Evolutionary conservation across 2,329 filamentous ascomycete genomes (phyloP), one percentile per base, ranked within the genome.

Genomic region (Sclerotinia minor): DNA sequence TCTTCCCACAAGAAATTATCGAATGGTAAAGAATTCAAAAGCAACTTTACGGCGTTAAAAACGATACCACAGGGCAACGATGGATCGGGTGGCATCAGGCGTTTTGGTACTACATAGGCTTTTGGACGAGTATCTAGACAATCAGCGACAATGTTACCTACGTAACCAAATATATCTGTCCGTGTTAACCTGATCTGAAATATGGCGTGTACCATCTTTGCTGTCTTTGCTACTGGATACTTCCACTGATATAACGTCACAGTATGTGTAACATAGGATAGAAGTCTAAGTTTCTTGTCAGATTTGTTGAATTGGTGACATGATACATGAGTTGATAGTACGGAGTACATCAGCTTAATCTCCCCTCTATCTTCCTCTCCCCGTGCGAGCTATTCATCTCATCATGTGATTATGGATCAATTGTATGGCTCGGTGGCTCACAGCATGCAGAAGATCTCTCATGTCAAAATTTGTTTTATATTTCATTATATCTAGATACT

Each of bases 1-100:
- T 85, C 79, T 91, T 91, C 77, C 88, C 87, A 15, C 82, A 85
- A 68, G 38, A 41, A 87, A 85, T 89, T 64, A 81, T 93, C 74
- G 85, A 82, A 80, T 92, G 90, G 90, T 92, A n/a, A 65, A 50
- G 29, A 4, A 38, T 17, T 1, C 17, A 7, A 17, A 44, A 82
- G 67, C 26, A 50, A 19, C 19, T 35, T 17, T 7, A 58, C 21
- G n/a, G 32, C 53, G 29, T 41, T 41, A 5, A 15, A 15, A 35
- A 55, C 5, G 19, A 38, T 50, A 61, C 29, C 29, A 63, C 8
- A 13, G 58, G n/a, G 5, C 35, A 49, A 11, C 19, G 24, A 24
- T n/a, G 45, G 21, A 38, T 2, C 38, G 0, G 24, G 5, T 3
- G 19, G 5, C 8, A 38, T 41, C 38, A 21, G 45, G 44, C 2